Base-by-base conservation (phyloP, 345 rosid genomes). In the Salix udensis region DNA sequence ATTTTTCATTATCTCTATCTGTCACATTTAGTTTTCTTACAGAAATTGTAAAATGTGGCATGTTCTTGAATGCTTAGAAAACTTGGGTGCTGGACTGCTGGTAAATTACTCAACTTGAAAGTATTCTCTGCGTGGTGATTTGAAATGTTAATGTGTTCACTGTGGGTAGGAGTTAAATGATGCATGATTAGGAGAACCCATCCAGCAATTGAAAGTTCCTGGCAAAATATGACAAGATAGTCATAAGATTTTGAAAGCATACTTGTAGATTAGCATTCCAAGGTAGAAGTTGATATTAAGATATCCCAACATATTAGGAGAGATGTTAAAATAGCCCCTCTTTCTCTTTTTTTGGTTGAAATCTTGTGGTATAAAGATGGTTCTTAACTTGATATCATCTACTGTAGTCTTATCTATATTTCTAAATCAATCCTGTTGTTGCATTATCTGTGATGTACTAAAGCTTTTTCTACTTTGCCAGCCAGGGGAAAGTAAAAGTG, bases 401-500 rank as follows among this genome's bases (percentile, higher is more conserved):
- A 5, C 30, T 72, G 24, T 37, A 28, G 39, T 16, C 65, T 75
- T 16, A 65, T 74, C 73, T 76, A 75, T 76, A 75, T 39, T 55
- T 65, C 18, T 21, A 46, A 42, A 68, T 66, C 15, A 18, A 18
- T 31, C 16, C 19, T 23, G 7, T 39, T 66, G 44, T 61, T 52
- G 52, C 13, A 42, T 42, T 42, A 10, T 42, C 46, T 42, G 50
- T 50, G 10, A 34, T 68, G 61, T 71, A 61, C 72, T 72, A 80
- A 70, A 71, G 70, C 10, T 52, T 44, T 2, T 52, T 77, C 52
- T 83, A 68, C 79, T 83, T 87, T 86, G 69, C 30, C 88, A 96
- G 99, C 99, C 99, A 28, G 99, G 99, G 81, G 99, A 93, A 79
- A 55, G 83, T 50, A 96, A 91, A 87, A 89, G 87, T 31, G 89